Conservation (phyloP, 2,329 filamentous ascomycete genomes). For the Apiospora arundinis region DNA sequence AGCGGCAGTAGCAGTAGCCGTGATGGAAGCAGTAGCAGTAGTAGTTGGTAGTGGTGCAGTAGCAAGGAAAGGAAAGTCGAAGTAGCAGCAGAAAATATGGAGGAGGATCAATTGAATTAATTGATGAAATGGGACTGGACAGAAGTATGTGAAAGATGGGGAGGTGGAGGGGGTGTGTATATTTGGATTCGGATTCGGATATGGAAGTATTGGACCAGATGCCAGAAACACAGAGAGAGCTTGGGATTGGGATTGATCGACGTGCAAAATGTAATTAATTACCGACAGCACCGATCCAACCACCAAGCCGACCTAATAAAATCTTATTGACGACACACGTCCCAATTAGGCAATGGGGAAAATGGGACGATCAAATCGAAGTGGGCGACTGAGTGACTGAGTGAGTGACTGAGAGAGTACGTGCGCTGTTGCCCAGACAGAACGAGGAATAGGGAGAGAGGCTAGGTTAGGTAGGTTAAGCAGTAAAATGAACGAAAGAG, state of each 20-base stretch:
- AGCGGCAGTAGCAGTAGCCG: neutral
- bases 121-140: neutral
- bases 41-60: neutral
- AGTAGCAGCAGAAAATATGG: neutral
- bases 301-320: slow-evolving; percentile 15
- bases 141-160: neutral
- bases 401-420: neutral
- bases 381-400: too few species aligned
- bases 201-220: neutral
- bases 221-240: neutral
- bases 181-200: slow-evolving; percentile 2
- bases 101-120: slow-evolving; percentile 9
- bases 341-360: slow-evolving; percentile 17
- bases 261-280: slow-evolving; percentile 17
- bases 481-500: slow-evolving; percentile 9
- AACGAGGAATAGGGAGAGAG: neutral
- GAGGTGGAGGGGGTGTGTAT: slow-evolving; percentile 3
- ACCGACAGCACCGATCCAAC: slow-evolving; percentile 18
- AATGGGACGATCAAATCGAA: slow-evolving; percentile 7
- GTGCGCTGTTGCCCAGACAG: neutral
- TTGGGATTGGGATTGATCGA: neutral
- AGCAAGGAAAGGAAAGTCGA: neutral
- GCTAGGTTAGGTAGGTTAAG: neutral
- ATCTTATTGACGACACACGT: slow-evolving; percentile 17
- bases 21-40: neutral